phyloP scores from a whole-genome alignment of 139 green algal genomes.

The Closterium sp. region DNA sequence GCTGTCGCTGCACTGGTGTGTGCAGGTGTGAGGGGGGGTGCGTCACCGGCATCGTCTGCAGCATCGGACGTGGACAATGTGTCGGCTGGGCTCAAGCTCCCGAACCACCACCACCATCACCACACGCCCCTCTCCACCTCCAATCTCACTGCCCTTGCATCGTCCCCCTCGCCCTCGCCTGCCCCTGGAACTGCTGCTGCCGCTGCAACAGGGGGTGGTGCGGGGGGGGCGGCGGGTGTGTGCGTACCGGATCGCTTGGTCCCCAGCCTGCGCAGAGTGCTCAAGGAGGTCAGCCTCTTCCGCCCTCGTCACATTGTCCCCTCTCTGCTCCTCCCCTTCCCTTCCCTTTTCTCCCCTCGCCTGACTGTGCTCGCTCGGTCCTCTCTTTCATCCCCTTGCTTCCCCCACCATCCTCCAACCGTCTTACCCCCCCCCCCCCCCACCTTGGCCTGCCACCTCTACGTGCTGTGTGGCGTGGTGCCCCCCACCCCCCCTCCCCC shows the following conservation, averaged over 20 bases:
- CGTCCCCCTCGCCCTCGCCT: neutral
- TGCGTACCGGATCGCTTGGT: neutral
- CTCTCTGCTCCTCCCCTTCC: neutral
- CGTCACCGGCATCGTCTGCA: conserved; percentile 9
- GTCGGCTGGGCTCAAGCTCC: neutral
- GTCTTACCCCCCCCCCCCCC: neutral
- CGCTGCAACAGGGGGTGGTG: neutral
- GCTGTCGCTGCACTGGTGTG: no score
- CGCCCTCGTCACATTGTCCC: neutral
- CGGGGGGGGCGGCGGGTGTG: neutral
- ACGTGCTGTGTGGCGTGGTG: neutral
- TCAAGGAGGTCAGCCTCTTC: neutral
- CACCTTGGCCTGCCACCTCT: no score
- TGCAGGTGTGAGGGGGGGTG: neutral
- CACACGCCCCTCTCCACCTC: neutral
- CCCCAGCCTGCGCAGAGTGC: neutral
- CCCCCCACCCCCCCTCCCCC: neutral
- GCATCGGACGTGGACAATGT: conserved; percentile 33
- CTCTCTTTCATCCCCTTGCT: neutral
- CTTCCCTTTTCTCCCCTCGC: neutral
- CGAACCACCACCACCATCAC: neutral
- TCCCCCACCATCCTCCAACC: no score
- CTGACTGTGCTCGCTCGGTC: neutral
- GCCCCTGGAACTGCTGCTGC: neutral
- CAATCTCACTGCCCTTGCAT: neutral